phyloP scores from a whole-genome alignment of 176 grass and related monocot species.

The Eragrostis nindensis region DNA sequence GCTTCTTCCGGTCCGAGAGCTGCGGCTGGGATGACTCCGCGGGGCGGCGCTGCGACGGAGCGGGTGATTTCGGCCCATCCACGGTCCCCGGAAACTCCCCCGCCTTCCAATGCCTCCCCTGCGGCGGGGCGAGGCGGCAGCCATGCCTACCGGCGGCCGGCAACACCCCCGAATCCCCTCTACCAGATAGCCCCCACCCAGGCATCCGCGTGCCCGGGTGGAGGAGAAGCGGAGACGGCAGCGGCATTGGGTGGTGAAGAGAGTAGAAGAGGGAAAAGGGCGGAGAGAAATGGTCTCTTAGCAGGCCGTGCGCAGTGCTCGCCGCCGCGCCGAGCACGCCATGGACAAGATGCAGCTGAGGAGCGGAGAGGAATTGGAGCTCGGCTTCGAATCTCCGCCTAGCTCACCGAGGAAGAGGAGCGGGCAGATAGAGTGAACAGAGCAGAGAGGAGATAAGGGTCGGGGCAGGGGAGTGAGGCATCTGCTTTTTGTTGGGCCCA shows the following conservation, averaged over 20 bases:
- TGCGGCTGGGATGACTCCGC: background rate
- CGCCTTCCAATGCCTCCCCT: conserved; percentile 57
- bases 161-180: background rate
- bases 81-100: conserved; percentile 49
- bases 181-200: background rate
- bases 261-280: background rate
- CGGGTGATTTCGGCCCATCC: background rate
- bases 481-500: too few species aligned
- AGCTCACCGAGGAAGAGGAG: background rate
- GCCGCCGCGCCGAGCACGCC: background rate
- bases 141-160: background rate
- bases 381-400: background rate
- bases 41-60: background rate
- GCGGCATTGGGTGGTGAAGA: conserved; percentile 9
- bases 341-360: background rate
- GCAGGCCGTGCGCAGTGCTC: background rate
- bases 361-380: background rate
- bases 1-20: conserved; percentile 34
- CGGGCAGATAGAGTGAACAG: too few species aligned
- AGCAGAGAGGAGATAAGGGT: too few species aligned
- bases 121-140: background rate
- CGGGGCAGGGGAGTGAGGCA: too few species aligned
- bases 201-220: background rate
- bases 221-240: background rate
- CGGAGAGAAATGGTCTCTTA: background rate